Evolutionary conservation across 2,329 filamentous ascomycete species (phyloP), one percentile per base, ranked within the genome.

Genomic region (Onygenales sp.): DNA sequence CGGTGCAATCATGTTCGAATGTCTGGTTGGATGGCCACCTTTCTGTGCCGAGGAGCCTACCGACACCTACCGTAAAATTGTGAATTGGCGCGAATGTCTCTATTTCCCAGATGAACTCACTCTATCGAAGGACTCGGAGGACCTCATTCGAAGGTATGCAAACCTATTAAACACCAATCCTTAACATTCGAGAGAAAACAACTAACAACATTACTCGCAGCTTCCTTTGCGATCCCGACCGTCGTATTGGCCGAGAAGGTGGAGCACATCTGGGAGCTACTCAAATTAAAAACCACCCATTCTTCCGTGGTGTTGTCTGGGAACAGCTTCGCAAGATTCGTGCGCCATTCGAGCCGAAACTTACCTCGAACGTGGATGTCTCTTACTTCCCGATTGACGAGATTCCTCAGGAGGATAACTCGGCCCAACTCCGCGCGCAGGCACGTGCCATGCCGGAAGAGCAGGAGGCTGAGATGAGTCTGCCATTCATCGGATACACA

Each of bases 1-100:
- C 49, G 93, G 93, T 51, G 96, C 93, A 44, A 98, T 98, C 74
- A 97, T 98, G 93, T 98, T 97, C 65, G 93, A 98, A 73, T 98
- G 93, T 71, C 79, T 98, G 61, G 90, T 98, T 57, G 93, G 93
- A 64, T 98, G 93, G 93, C 93, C 93, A 53, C 93, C 93, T 33
- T 98, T 98, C 81, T 98, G 93, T 70, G 92, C 93, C 17, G 93
- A 98, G 70, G 92, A 97, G 68, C 88, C 90, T 56, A 92, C 95
- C 67, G 93, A 97, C 70, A 97, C 93, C 1, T 98, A 98, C 74
- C 86, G 92, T 61, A 98, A 98, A 80, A 98, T 98, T 70, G 90
- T 98, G 64, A 95, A 96, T 75, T 98, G 93, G 93, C 85, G 89
- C 54, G 86, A 95, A 66, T 90, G 92, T 55, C 76, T 98, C 47